Percentiles rank a stretch among this genome's conserved stretches.
These are phyloP conservation scores for Syzygium oleosum DNA, from an alignment of 345 rosid species.

Conservation along the genomic window DNA sequence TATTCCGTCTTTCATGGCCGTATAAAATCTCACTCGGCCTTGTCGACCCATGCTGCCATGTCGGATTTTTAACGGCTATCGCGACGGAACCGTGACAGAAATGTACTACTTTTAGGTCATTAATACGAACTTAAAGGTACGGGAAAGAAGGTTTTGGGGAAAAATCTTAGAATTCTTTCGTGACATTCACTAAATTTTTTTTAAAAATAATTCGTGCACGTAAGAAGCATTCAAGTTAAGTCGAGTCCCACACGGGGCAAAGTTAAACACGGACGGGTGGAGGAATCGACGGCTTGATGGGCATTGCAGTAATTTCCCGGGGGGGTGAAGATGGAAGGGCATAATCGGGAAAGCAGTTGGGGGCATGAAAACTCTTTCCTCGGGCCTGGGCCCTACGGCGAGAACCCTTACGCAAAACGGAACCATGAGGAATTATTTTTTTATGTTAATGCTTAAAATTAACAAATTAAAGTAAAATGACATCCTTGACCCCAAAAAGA, in stretches of 20 bases:
- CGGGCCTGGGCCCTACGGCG: not conserved
- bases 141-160: not conserved
- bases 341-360: not conserved
- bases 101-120: not conserved
- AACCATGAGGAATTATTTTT: not conserved
- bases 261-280: not conserved
- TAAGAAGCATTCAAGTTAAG: not conserved
- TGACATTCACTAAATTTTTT: not conserved
- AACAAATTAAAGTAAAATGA: not conserved
- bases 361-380: not conserved
- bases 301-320: not conserved
- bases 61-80: not conserved
- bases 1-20: fast-evolving
- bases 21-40: not conserved
- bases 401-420: not conserved
- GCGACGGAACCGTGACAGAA: not conserved
- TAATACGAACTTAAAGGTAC: not conserved
- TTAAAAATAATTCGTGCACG: not conserved
- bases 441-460: not conserved
- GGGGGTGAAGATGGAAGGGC: not conserved
- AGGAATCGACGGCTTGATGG: not conserved
- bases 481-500: too few species aligned
- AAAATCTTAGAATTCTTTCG: too few species aligned
- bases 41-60: too few species aligned
- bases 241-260: not conserved